phyloP scores from a whole-genome alignment of 75 land plant species.

The Cunninghamia lanceolata region DNA sequence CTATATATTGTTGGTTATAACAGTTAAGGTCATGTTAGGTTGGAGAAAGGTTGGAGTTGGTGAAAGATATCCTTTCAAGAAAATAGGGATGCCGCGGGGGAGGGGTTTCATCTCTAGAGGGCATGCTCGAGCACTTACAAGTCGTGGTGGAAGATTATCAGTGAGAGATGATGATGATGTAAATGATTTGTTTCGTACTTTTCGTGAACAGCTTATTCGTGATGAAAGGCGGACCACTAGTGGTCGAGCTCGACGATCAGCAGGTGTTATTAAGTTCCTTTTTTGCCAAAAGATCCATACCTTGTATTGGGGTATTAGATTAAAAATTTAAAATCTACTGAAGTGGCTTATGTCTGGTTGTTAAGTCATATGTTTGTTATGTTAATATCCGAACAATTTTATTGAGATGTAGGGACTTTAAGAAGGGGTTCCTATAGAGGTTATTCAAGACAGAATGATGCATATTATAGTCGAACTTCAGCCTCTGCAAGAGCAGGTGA shows the following conservation, averaged over 20 bases:
- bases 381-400: not conserved
- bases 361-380: not conserved
- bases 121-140: slow-evolving; percentile 14
- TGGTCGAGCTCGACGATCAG: slow-evolving; percentile 21
- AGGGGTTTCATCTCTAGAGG: slow-evolving; percentile 32
- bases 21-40: slow-evolving; percentile 20
- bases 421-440: slow-evolving; percentile 30
- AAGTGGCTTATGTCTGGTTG: not conserved
- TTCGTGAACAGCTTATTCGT: slow-evolving; percentile 13
- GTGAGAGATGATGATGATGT: slow-evolving; percentile 15
- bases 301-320: not conserved
- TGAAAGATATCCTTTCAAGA: slow-evolving; percentile 17
- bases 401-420: slow-evolving; percentile 16
- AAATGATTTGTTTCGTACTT: slow-evolving; percentile 17
- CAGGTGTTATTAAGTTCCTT: not conserved
- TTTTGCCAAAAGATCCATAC: not conserved
- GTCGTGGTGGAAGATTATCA: slow-evolving; percentile 27
- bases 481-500: slow-evolving; percentile 8
- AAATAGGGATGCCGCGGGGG: slow-evolving; percentile 25
- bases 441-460: slow-evolving; percentile 3
- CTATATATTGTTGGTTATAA: not conserved
- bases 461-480: not conserved
- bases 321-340: not conserved
- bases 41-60: slow-evolving; percentile 26
- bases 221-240: slow-evolving; percentile 20